These are phyloP conservation scores for Boletus mariae DNA, from an alignment of 1,284 basidiomycete species.

Conservation along the genomic window DNA sequence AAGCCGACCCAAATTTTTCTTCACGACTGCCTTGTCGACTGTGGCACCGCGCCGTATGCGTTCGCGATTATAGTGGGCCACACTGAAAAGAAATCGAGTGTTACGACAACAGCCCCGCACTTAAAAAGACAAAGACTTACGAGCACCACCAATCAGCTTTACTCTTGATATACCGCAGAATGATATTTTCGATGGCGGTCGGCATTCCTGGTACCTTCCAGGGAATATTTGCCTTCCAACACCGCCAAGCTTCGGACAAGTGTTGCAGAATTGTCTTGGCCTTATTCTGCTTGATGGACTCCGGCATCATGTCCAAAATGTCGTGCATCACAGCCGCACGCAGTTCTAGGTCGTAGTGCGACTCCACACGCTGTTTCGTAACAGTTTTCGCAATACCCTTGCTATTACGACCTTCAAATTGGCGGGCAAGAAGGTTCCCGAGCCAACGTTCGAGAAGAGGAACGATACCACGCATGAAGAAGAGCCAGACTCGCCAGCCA, in stretches of 20 bases:
- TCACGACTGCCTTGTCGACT: conserved; percentile 98
- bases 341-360: conserved; percentile 96
- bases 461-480: conserved; percentile 99
- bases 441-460: conserved; percentile 97
- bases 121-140: conserved; percentile 44
- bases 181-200: conserved; percentile 98
- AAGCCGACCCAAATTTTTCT: conserved; percentile 90
- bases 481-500: conserved; percentile 99
- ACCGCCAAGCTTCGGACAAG: conserved; percentile 96
- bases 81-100: conserved; percentile 37
- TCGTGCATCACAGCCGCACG: conserved; percentile 99
- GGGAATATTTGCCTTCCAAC: conserved; percentile 99
- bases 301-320: conserved; percentile 98
- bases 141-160: conserved; percentile 99
- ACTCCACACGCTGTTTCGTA: conserved; percentile 98
- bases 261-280: conserved; percentile 98
- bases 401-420: conserved; percentile 97
- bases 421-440: conserved; percentile 94
- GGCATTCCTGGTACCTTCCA: conserved; percentile 99
- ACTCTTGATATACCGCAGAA: conserved; percentile 97
- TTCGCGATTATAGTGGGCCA: conserved; percentile 92
- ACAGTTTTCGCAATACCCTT: conserved; percentile 96
- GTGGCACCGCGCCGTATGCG: conserved; percentile 95
- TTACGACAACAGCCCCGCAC: background rate
- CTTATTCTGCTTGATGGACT: conserved; percentile 98